Conservation (phyloP, 2,329 filamentous ascomycete genomes). For the Zymoseptoria pseudotritici region DNA sequence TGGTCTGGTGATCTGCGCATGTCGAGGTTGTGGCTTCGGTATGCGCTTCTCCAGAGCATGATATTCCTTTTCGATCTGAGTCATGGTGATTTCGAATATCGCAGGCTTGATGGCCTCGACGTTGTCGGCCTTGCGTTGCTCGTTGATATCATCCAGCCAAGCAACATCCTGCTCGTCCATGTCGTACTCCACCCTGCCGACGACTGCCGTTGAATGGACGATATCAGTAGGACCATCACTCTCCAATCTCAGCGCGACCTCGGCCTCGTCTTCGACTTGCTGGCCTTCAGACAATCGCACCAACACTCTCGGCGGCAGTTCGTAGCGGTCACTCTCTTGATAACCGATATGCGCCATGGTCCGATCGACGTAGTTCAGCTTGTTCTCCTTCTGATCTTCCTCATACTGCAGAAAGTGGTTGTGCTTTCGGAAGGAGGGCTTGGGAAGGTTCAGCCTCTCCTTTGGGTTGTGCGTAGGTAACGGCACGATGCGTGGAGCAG, state of each 20-base stretch:
- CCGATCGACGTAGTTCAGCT: slow-evolving; percentile 81
- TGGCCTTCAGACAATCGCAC: slow-evolving; percentile 55
- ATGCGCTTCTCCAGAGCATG: slow-evolving; percentile 92
- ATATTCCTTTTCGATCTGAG: slow-evolving; percentile 98
- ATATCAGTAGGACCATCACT: slow-evolving; percentile 51
- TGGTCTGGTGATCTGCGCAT: slow-evolving; percentile 86
- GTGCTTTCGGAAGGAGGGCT: slow-evolving; percentile 67
- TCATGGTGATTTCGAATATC: slow-evolving; percentile 95
- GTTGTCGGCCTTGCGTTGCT: slow-evolving; percentile 63
- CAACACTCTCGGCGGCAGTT: slow-evolving; percentile 66
- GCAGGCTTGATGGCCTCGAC: slow-evolving; percentile 83
- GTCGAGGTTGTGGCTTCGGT: slow-evolving; percentile 92
- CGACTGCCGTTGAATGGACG: slow-evolving; percentile 40
- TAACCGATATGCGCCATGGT: slow-evolving; percentile 95
- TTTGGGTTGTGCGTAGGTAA: slow-evolving; percentile 72
- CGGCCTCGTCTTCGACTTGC: slow-evolving; percentile 56
- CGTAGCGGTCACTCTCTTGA: slow-evolving; percentile 86
- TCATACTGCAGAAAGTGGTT: slow-evolving; percentile 75
- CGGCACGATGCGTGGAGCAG: slow-evolving; percentile 62
- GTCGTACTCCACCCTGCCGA: slow-evolving; percentile 92
- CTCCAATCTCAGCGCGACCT: slow-evolving; percentile 44
- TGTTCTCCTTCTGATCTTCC: slow-evolving; percentile 74
- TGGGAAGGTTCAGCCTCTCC: slow-evolving; percentile 69
- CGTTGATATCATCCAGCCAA: slow-evolving; percentile 83
- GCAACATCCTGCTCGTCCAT: slow-evolving; percentile 99